phyloP scores from a whole-genome alignment of 2,329 filamentous ascomycete species.

The Graphilbum fragrans region DNA sequence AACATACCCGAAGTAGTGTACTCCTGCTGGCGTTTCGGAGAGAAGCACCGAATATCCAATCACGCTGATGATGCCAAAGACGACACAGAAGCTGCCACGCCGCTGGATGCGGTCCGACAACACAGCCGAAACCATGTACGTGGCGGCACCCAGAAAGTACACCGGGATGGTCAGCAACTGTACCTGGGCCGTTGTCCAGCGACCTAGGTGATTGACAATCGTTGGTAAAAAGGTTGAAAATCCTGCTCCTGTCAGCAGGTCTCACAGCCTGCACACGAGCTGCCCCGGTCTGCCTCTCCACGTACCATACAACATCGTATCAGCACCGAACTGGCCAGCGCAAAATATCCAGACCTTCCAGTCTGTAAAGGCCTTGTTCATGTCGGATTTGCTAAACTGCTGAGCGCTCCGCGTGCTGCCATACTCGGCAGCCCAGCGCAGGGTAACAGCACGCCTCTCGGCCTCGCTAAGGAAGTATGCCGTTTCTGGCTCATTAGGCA shows the following conservation, averaged over 20 bases:
- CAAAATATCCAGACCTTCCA: constrained; percentile 67
- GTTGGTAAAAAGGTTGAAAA: constrained; percentile 70
- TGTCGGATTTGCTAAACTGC: too few species aligned
- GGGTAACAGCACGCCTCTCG: constrained; percentile 41
- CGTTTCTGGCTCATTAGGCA: constrained; percentile 48
- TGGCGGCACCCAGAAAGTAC: constrained; percentile 59
- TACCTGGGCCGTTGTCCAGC: constrained; percentile 50
- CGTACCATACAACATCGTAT: constrained; percentile 68
- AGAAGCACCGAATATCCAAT: constrained; percentile 59
- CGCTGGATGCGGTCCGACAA: constrained; percentile 56
- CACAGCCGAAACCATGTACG: constrained; percentile 53
- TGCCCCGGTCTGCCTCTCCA: too few species aligned
- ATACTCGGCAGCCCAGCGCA: constrained; percentile 25
- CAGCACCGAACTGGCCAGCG: constrained; percentile 57
- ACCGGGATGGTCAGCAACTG: constrained; percentile 71
- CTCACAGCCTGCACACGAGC: too few species aligned
- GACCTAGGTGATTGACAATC: constrained; percentile 59
- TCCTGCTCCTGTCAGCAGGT: too few species aligned
- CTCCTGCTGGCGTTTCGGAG: constrained; percentile 44
- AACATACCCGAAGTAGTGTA: constrained; percentile 69
- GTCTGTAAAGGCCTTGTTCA: constrained; percentile 54
- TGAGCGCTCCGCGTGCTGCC: too few species aligned
- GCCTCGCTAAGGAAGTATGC: constrained; percentile 47
- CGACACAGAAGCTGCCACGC: constrained; percentile 51
- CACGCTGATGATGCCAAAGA: constrained; percentile 51